Evolutionary conservation across 257 asterid genomes (phyloP).

Genomic region (Ophiorrhiza pumila): DNA sequence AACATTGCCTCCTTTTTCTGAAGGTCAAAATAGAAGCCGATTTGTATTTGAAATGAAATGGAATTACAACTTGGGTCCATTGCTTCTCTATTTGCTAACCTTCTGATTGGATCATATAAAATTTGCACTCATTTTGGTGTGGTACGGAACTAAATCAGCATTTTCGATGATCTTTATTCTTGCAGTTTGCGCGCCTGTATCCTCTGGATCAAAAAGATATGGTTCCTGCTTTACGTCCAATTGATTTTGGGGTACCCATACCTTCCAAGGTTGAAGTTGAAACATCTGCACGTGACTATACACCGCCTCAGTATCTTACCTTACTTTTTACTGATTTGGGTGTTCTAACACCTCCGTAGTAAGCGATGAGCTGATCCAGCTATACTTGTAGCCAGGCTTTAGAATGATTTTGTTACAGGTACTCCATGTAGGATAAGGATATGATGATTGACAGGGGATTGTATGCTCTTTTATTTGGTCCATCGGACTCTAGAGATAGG

Average conservation of each 20-base stretch:
- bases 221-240: constrained; percentile 84
- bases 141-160: neutral
- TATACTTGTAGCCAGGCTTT: constrained; percentile 43
- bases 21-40: neutral
- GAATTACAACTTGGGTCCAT: neutral
- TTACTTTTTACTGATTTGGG: constrained; percentile 86
- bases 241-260: constrained; percentile 92
- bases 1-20: too few relatives aligned
- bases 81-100: neutral
- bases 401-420: neutral
- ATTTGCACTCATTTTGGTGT: neutral
- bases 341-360: constrained; percentile 85
- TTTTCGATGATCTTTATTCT: neutral
- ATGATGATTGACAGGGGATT: neutral
- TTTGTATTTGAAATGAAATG: neutral
- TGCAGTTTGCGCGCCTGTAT: constrained; percentile 91
- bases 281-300: constrained; percentile 91
- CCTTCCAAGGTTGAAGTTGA: constrained; percentile 93
- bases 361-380: constrained; percentile 83
- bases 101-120: neutral
- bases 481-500: neutral
- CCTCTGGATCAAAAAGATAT: constrained; percentile 89
- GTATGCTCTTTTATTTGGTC: neutral
- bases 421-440: neutral
- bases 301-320: constrained; percentile 85